Evolutionary conservation across 176 grass and related monocot genomes (phyloP).

Genomic region (Miscanthus lutarioriparius): DNA sequence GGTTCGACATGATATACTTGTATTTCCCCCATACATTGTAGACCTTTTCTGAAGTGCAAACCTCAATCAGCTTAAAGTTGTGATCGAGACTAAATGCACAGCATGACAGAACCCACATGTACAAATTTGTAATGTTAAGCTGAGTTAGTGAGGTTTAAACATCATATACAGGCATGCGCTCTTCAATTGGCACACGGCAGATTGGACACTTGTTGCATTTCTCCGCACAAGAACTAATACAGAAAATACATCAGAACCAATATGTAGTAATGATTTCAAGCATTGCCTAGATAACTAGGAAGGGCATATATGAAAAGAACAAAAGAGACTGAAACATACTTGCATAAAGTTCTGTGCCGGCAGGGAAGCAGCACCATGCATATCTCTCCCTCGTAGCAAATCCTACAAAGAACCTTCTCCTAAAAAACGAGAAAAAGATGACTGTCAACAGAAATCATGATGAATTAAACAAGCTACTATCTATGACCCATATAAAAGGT

Average conservation of each 20-base stretch:
- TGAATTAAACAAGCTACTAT: neutral
- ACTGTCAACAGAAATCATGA: neutral
- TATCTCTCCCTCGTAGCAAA: slow-evolving; percentile 91
- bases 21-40: slow-evolving; percentile 45
- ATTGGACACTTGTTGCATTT: slow-evolving; percentile 99
- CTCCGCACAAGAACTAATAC: slow-evolving; percentile 69
- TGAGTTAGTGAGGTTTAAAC: slow-evolving; percentile 68
- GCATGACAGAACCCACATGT: slow-evolving; percentile 54
- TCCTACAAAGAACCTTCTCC: slow-evolving; percentile 97
- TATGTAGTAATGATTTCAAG: neutral
- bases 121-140: slow-evolving; percentile 55
- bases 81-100: slow-evolving; percentile 47
- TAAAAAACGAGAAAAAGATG: slow-evolving; percentile 30
- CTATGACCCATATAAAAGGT: neutral
- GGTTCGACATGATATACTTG: slow-evolving; percentile 44
- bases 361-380: slow-evolving; percentile 90
- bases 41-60: slow-evolving; percentile 51
- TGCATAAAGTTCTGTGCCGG: slow-evolving; percentile 90
- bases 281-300: neutral
- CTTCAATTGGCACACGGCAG: slow-evolving; percentile 88
- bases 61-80: slow-evolving; percentile 65
- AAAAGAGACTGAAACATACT: slow-evolving; percentile 52
- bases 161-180: slow-evolving; percentile 93
- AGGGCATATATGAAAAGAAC: neutral
- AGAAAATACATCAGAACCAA: slow-evolving; percentile 25